Evolutionary conservation across 2,329 filamentous ascomycete species (phyloP).

Genomic region (Fusarium staphyleae): DNA sequence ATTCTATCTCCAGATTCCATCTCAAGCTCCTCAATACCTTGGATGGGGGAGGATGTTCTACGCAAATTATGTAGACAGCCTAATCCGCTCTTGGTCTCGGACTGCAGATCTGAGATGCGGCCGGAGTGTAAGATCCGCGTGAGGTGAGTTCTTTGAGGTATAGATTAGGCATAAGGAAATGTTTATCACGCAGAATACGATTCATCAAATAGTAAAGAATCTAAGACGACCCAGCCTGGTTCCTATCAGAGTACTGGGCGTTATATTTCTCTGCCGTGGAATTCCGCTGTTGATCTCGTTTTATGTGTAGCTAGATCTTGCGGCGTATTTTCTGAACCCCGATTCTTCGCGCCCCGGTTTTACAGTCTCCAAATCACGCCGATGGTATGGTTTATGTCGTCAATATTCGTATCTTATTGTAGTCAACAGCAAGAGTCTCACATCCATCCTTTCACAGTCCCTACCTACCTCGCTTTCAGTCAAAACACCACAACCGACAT

Average conservation of each 20-base stretch:
- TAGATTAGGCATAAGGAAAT: neutral
- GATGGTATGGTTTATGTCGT: neutral
- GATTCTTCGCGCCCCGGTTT: neutral
- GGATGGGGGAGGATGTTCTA: too few relatives aligned
- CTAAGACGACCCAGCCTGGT: neutral
- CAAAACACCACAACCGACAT: neutral
- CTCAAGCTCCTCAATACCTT: neutral
- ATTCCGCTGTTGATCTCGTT: neutral
- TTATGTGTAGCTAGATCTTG: neutral
- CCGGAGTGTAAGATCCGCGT: neutral
- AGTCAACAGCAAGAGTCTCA: neutral
- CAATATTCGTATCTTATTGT: neutral
- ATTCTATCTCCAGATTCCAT: slow-evolving; percentile 8
- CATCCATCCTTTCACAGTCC: neutral
- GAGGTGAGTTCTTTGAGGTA: slow-evolving; percentile 11
- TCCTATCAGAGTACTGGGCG: too few relatives aligned
- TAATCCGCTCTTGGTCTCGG: slow-evolving; percentile 15
- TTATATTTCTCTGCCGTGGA: neutral
- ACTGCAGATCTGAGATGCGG: slow-evolving; percentile 16
- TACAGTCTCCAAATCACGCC: neutral
- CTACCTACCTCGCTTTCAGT: neutral
- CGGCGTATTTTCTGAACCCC: slow-evolving; percentile 24
- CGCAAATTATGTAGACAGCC: too few relatives aligned
- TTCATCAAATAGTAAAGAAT: neutral
- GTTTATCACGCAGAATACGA: neutral